Conservation (phyloP, 2,329 filamentous ascomycete genomes). For the Madurella fahalii region DNA sequence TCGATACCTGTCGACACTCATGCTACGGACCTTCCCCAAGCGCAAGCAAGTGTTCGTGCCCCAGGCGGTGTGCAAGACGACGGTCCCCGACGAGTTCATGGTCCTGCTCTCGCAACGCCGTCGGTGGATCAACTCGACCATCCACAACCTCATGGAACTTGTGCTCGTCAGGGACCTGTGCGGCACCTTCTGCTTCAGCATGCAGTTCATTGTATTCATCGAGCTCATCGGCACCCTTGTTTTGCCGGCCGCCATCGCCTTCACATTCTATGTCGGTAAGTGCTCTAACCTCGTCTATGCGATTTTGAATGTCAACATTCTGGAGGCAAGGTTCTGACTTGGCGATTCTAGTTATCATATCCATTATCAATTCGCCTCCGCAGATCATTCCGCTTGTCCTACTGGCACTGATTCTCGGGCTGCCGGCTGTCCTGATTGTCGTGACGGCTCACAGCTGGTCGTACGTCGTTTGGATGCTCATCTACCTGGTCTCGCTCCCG, state of each 20-base stretch:
- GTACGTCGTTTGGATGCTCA: conserved; percentile 94
- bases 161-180: conserved; percentile 93
- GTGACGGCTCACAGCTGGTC: conserved; percentile 89
- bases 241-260: conserved; percentile 90
- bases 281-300: conserved; percentile 22
- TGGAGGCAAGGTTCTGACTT: neutral
- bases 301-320: neutral
- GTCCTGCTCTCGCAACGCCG: conserved; percentile 91
- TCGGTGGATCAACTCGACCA: conserved; percentile 98
- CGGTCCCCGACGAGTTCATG: conserved; percentile 87
- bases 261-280: conserved; percentile 93
- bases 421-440: conserved; percentile 87
- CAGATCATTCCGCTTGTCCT: conserved; percentile 90
- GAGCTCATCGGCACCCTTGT: conserved; percentile 93
- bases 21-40: conserved; percentile 98
- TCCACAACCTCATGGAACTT: conserved; percentile 98
- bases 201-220: conserved; percentile 98
- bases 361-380: conserved; percentile 70
- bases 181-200: conserved; percentile 98
- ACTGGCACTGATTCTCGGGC: conserved; percentile 83
- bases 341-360: conserved; percentile 64
- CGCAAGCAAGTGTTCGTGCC: conserved; percentile 98
- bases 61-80: conserved; percentile 98
- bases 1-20: conserved; percentile 91
- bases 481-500: conserved; percentile 88